A percentile compares a stretch with the other conserved stretches of the same genome.
phyloP scores from a whole-genome alignment of 352 stramenopile genomes.

The Phytophthora boehmeriae region DNA sequence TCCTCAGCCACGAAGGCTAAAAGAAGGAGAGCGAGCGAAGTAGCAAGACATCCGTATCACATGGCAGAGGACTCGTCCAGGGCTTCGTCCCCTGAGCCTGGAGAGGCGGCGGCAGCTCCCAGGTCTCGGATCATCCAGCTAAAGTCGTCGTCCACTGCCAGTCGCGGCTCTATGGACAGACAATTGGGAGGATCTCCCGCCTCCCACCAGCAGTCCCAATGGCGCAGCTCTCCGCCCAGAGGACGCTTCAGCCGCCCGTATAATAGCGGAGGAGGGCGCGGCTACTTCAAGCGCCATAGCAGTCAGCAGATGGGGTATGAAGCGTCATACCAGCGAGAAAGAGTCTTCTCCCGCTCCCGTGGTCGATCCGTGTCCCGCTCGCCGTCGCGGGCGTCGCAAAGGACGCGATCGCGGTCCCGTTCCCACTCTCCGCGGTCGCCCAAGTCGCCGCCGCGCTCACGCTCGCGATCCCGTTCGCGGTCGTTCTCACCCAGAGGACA shows the following conservation, averaged over 20 bases:
- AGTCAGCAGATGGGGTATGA: slow-evolving; percentile 24
- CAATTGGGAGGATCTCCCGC: slow-evolving; percentile 14
- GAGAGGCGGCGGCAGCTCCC: slow-evolving; percentile 13
- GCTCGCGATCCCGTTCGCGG: slow-evolving; percentile 59
- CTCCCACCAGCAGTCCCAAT: slow-evolving; percentile 21
- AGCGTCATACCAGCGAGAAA: slow-evolving; percentile 32
- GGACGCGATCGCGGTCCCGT: slow-evolving; percentile 32
- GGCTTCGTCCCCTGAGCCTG: slow-evolving; percentile 31
- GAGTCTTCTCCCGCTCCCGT: slow-evolving; percentile 45
- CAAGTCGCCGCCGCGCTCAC: slow-evolving; percentile 39
- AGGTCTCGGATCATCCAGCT: slow-evolving; percentile 28
- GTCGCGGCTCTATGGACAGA: slow-evolving; percentile 14
- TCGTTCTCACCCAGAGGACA: slow-evolving; percentile 66
- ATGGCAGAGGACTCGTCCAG: slow-evolving; percentile 36
- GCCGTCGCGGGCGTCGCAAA: slow-evolving; percentile 37
- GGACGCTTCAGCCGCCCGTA: slow-evolving; percentile 27
- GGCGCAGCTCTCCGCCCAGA: slow-evolving; percentile 26
- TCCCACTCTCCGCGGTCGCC: slow-evolving; percentile 22
- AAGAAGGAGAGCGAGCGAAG: not conserved
- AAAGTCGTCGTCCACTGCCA: slow-evolving; percentile 28
- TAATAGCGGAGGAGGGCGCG: slow-evolving; percentile 10
- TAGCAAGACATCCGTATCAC: not conserved
- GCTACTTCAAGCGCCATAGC: slow-evolving; percentile 37
- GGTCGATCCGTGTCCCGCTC: slow-evolving; percentile 65
- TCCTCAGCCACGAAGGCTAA: not conserved